Evolutionary conservation across 805 yeast genomes (phyloP).

Genomic region (Maudiozyma saulgeensis): DNA sequence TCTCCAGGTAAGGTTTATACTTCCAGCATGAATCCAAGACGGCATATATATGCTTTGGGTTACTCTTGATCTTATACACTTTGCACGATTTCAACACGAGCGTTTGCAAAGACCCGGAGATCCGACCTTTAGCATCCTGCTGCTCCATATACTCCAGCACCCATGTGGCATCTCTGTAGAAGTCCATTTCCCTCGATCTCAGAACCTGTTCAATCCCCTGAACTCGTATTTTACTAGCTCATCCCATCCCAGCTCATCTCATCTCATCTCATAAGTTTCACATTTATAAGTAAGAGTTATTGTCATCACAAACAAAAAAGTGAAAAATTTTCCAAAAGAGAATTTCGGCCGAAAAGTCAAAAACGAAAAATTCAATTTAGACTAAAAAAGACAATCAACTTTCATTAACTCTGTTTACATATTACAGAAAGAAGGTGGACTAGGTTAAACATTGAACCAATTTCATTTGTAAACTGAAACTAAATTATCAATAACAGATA

Average conservation of each 20-base stretch:
- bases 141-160: conserved; percentile 27
- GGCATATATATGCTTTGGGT: conserved; percentile 84
- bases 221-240: background rate
- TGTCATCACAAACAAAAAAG: background rate
- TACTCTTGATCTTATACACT: conserved; percentile 40
- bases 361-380: background rate
- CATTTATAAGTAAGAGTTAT: too few species aligned
- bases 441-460: background rate
- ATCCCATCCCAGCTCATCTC: too few species aligned
- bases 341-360: background rate
- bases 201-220: background rate
- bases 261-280: too few species aligned
- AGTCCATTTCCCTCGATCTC: conserved; percentile 15
- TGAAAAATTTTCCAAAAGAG: background rate
- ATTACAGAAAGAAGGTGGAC: background rate
- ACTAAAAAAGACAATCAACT: background rate
- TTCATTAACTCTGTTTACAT: background rate
- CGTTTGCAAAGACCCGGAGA: conserved; percentile 45
- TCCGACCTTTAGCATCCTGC: conserved; percentile 23
- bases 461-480: too few species aligned
- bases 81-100: conserved; percentile 44
- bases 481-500: too few species aligned
- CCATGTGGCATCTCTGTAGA: conserved; percentile 35
- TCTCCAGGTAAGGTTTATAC: conserved; percentile 53
- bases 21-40: conserved; percentile 68